phyloP scores from a whole-genome alignment of 2,329 filamentous ascomycete species.

The Aspergillus japonicus region DNA sequence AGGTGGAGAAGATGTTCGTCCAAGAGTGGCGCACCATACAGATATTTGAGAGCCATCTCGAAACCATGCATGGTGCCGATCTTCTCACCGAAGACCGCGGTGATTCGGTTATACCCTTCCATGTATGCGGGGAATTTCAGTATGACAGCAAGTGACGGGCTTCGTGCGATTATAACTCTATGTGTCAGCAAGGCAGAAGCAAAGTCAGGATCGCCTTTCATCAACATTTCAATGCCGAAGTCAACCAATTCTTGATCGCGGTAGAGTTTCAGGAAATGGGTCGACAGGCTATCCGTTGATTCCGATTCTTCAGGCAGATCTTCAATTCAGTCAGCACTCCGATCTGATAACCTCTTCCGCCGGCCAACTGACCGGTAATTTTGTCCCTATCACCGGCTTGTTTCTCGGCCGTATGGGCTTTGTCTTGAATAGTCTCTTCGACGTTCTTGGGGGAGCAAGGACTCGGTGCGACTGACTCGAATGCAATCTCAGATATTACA shows the following conservation, averaged over 20 bases:
- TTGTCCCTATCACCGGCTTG: neutral
- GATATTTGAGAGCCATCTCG: conserved; percentile 25
- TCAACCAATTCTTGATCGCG: conserved; percentile 21
- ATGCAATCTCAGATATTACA: neutral
- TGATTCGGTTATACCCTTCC: conserved; percentile 10
- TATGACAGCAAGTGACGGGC: conserved; percentile 21
- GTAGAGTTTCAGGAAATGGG: conserved; percentile 17
- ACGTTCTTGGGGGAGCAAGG: neutral
- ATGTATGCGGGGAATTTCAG: conserved; percentile 11
- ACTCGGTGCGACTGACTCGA: neutral
- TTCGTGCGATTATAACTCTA: conserved; percentile 25
- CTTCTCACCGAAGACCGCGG: conserved; percentile 19
- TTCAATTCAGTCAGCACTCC: neutral
- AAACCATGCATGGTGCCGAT: conserved; percentile 27
- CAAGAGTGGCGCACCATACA: conserved; percentile 29
- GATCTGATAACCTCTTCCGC: neutral
- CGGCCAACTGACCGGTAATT: neutral
- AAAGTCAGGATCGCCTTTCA: conserved; percentile 14
- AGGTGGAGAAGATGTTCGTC: conserved; percentile 14
- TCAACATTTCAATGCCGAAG: conserved; percentile 22
- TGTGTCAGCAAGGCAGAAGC: conserved; percentile 19
- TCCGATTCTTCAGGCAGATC: neutral
- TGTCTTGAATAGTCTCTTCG: neutral
- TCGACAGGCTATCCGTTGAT: conserved; percentile 1
- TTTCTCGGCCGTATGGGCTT: neutral